Conservation (phyloP, 2,329 filamentous ascomycete genomes). For the Cladobotryum mycophilum region DNA sequence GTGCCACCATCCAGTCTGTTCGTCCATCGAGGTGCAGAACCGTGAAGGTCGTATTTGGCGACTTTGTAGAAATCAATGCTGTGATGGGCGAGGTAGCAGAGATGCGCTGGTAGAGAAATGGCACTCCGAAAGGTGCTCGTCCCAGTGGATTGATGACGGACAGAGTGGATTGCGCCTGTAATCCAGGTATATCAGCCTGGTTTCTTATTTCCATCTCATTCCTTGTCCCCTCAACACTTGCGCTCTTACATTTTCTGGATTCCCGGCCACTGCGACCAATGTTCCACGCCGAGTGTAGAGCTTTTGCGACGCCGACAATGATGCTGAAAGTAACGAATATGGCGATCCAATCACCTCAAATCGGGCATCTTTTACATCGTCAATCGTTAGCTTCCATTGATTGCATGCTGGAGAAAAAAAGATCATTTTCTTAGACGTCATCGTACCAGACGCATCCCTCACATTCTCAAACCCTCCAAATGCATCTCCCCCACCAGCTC, state of each 20-base stretch:
- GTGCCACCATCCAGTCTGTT: slow-evolving; percentile 89
- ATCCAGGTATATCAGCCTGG: slow-evolving; percentile 2
- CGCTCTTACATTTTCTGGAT: slow-evolving; percentile 71
- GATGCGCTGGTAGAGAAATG: slow-evolving; percentile 90
- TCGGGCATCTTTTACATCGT: slow-evolving; percentile 67
- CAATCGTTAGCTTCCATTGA: not conserved
- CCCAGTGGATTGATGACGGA: slow-evolving; percentile 79
- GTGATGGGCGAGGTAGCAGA: slow-evolving; percentile 83
- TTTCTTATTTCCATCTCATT: not conserved
- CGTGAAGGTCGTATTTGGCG: slow-evolving; percentile 77
- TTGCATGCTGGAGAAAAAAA: not conserved
- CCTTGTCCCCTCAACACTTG: not conserved
- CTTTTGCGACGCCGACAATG: slow-evolving; percentile 85
- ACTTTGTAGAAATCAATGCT: slow-evolving; percentile 81
- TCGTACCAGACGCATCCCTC: slow-evolving; percentile 46
- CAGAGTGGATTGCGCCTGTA: slow-evolving; percentile 78
- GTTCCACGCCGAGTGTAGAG: slow-evolving; percentile 91
- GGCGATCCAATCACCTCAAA: slow-evolving; percentile 92
- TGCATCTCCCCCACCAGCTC: slow-evolving; percentile 44
- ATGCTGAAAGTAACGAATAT: slow-evolving; percentile 89
- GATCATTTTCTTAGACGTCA: not conserved
- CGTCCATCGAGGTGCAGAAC: slow-evolving; percentile 88
- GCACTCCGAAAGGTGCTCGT: slow-evolving; percentile 74
- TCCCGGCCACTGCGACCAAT: slow-evolving; percentile 81
- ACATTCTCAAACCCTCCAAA: slow-evolving; percentile 44